Evolutionary conservation across 176 grass and related monocot genomes (phyloP).

Genomic region (Eleusine coracana): DNA sequence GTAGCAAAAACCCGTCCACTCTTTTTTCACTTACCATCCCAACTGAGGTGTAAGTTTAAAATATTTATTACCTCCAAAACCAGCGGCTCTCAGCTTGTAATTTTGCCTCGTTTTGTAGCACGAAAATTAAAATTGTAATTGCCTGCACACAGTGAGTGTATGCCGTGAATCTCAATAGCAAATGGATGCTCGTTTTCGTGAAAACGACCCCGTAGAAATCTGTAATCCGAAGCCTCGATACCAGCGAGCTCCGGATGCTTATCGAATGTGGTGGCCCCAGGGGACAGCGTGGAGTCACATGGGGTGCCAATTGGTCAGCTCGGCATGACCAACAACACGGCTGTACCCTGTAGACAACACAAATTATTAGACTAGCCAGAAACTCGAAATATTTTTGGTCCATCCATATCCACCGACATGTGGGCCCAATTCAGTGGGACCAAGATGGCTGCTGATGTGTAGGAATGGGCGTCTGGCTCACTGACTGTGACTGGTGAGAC

Average conservation of each 20-base stretch:
- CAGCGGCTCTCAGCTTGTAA: too few relatives aligned
- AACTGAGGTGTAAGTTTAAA: too few relatives aligned
- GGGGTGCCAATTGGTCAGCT: constrained; percentile 32
- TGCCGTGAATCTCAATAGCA: not conserved
- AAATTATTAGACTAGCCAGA: constrained; percentile 7
- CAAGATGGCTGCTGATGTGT: too few relatives aligned
- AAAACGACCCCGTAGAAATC: not conserved
- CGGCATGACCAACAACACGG: not conserved
- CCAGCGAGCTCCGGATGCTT: not conserved
- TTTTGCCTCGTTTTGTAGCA: too few relatives aligned
- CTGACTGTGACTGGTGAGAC: too few relatives aligned
- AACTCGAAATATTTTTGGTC: not conserved
- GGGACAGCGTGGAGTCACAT: constrained; percentile 47
- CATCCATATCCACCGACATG: too few relatives aligned
- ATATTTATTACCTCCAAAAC: too few relatives aligned
- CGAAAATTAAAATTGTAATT: too few relatives aligned
- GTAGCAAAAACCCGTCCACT: too few relatives aligned
- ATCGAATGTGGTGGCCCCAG: constrained; percentile 12
- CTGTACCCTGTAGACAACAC: not conserved
- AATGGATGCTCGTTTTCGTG: not conserved
- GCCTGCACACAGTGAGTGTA: not conserved
- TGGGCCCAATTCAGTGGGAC: too few relatives aligned
- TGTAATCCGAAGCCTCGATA: not conserved
- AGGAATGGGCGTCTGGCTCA: too few relatives aligned
- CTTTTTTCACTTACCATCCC: too few relatives aligned